Evolutionary conservation across 2,329 filamentous ascomycete genomes (phyloP).

Genomic region (Microsporum audouinii): DNA sequence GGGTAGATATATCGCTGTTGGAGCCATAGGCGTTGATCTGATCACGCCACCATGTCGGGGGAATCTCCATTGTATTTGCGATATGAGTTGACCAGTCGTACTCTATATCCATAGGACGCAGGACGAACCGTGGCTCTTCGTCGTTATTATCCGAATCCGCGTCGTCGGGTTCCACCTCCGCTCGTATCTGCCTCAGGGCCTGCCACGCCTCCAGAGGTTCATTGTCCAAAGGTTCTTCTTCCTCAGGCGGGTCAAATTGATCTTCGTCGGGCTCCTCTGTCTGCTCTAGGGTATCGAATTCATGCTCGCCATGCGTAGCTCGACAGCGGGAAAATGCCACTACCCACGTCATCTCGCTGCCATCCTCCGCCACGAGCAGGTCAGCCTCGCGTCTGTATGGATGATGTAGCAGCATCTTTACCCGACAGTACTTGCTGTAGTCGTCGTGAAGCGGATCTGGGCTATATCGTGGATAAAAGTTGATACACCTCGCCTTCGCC

Average conservation of each 20-base stretch:
- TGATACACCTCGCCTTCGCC: not conserved
- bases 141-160: not conserved
- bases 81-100: not conserved
- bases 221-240: not conserved
- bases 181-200: not conserved
- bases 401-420: not conserved
- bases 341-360: not conserved
- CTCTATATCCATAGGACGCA: not conserved
- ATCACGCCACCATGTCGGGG: not conserved
- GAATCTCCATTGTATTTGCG: not conserved
- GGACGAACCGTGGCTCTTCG: not conserved
- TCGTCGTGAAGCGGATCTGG: not conserved
- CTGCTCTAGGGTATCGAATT: not conserved
- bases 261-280: not conserved
- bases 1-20: not conserved
- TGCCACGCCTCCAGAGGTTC: not conserved
- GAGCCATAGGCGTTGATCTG: not conserved
- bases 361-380: not conserved
- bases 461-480: not conserved
- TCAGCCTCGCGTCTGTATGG: not conserved
- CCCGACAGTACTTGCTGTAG: not conserved
- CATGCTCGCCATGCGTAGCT: not conserved
- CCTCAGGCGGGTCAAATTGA: not conserved
- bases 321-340: not conserved
- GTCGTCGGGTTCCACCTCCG: not conserved